Conservation (phyloP, 2,329 filamentous ascomycete genomes). For the Tolypocladium ovalisporum region DNA sequence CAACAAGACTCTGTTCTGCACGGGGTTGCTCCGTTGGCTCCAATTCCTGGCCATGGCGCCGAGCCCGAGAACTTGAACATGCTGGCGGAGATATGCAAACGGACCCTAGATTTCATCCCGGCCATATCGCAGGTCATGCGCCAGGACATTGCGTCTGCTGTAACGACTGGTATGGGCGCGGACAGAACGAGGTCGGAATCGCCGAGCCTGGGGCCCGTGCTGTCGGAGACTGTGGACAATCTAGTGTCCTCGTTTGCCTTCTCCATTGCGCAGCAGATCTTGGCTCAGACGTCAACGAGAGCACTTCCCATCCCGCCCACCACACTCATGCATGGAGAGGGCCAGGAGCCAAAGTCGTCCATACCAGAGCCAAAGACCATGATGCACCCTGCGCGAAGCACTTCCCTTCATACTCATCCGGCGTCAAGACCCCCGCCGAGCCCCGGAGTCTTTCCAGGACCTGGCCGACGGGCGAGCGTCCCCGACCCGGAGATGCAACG, state of each 20-base stretch:
- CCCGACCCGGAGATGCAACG: conserved; percentile 28
- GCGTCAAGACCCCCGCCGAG: conserved; percentile 30
- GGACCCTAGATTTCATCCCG: conserved; percentile 75
- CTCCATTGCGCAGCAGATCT: conserved; percentile 62
- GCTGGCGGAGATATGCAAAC: conserved; percentile 76
- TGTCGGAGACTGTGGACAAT: conserved; percentile 54
- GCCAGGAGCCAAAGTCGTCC: conserved; percentile 47
- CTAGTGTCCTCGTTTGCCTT: conserved; percentile 71
- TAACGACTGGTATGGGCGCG: conserved; percentile 28
- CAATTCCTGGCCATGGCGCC: conserved; percentile 37
- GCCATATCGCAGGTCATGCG: conserved; percentile 70
- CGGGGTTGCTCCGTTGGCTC: conserved; percentile 42
- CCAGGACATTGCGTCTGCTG: conserved; percentile 60
- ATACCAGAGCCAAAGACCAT: conserved; percentile 60
- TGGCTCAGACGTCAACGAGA: conserved; percentile 63
- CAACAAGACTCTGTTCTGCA: conserved; percentile 48
- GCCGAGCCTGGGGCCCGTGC: conserved; percentile 20
- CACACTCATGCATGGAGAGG: conserved; percentile 32
- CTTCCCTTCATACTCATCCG: conserved; percentile 42
- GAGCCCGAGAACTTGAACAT: conserved; percentile 65
- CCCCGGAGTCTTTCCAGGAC: conserved; percentile 41
- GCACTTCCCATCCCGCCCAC: conserved; percentile 56
- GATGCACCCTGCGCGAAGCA: conserved; percentile 56
- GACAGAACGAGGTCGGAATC: conserved; percentile 19
- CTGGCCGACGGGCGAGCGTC: conserved; percentile 25